A percentile compares a stretch with the other conserved stretches of the same genome.
Conservation (phyloP, 257 asterid species). For the Cruciata laevipes region DNA sequence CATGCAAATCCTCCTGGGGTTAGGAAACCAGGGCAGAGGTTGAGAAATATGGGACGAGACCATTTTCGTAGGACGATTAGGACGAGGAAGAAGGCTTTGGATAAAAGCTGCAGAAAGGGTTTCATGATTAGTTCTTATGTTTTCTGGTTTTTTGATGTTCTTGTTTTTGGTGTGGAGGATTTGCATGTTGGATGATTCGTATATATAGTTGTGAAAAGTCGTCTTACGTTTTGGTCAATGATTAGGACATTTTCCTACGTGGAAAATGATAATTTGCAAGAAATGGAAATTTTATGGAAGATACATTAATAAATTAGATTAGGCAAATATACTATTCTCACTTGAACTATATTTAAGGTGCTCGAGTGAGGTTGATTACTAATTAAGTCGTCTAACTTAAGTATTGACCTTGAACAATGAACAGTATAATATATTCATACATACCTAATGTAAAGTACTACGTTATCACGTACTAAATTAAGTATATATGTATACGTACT, state of each 20-base stretch:
- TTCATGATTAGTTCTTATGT: slow-evolving; percentile 23
- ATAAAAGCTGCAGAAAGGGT: slow-evolving; percentile 16
- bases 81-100: slow-evolving; percentile 23
- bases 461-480: no score
- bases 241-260: no score
- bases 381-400: no score
- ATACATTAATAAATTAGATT: no score
- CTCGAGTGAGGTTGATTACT: no score
- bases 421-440: no score
- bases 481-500: no score
- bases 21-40: slow-evolving; percentile 19
- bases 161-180: slow-evolving; percentile 18
- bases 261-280: no score
- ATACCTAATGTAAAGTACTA: no score
- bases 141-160: neutral
- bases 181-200: slow-evolving; percentile 23
- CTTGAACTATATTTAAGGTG: no score
- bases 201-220: slow-evolving; percentile 39
- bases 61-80: slow-evolving; percentile 27
- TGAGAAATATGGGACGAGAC: slow-evolving; percentile 19
- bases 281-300: neutral
- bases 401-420: no score
- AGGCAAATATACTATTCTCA: no score
- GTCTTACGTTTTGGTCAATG: slow-evolving; percentile 14
- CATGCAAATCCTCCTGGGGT: slow-evolving; percentile 55